Percentiles rank a stretch among this genome's conserved stretches.
These are phyloP conservation scores for Zygosaccharomyces pseudobailii DNA, from an alignment of 1,139 yeast species.

Conservation along the genomic window DNA sequence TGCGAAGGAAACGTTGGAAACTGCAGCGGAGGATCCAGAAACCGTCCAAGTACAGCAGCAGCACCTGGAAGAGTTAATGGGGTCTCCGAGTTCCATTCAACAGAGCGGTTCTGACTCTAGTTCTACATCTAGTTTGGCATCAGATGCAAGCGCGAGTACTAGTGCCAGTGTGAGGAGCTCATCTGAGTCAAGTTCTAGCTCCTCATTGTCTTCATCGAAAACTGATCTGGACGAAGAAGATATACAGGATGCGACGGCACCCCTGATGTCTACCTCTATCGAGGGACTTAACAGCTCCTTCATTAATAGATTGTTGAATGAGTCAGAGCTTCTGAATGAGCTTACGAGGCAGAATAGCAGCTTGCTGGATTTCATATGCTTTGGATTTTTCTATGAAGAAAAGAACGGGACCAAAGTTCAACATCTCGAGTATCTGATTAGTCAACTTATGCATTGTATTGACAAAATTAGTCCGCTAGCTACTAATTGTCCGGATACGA, in stretches of 20 bases:
- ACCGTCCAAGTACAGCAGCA: background rate
- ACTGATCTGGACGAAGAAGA: conserved; percentile 39
- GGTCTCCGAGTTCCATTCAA: background rate
- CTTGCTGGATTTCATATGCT: conserved; percentile 47
- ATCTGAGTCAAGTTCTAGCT: background rate
- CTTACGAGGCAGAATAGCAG: conserved; percentile 43
- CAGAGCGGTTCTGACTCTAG: background rate
- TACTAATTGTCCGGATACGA: background rate
- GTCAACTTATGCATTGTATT: conserved; percentile 22
- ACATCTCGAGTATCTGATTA: conserved; percentile 37
- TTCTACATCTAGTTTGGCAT: background rate
- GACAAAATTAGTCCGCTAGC: conserved; percentile 14
- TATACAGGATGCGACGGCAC: conserved; percentile 12
- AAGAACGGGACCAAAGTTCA: conserved; percentile 35
- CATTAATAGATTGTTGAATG: conserved; percentile 67
- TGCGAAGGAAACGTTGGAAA: conserved; percentile 1
- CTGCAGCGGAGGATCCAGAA: background rate
- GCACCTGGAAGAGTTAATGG: background rate
- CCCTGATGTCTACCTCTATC: conserved; percentile 9
- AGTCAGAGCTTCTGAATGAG: conserved; percentile 49
- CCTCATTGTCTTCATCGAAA: conserved; percentile 19
- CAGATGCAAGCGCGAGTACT: background rate
- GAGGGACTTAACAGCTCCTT: conserved; percentile 54
- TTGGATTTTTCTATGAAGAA: conserved; percentile 36
- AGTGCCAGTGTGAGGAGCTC: background rate